Percentiles rank a stretch among this genome's conserved stretches.
phyloP scores from a whole-genome alignment of 2,329 filamentous ascomycete species.

The Fusarium sterilihyphosum region DNA sequence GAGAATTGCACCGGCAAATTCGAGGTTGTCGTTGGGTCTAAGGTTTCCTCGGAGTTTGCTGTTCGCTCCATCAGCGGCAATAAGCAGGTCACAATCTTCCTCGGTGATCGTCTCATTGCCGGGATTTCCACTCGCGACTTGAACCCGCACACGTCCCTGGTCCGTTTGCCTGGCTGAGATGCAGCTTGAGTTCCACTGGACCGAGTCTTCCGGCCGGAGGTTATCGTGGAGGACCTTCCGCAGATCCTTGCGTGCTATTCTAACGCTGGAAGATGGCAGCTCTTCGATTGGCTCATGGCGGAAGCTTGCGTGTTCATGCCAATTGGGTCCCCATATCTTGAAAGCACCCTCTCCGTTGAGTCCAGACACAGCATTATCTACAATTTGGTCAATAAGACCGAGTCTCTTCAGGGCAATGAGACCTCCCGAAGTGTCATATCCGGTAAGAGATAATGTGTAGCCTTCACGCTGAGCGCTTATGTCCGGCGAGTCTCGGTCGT shows the following conservation, averaged over 20 bases:
- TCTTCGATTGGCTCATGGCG: constrained; percentile 44
- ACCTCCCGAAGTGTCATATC: constrained; percentile 48
- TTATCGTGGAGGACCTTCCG: constrained; percentile 48
- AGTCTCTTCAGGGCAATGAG: constrained; percentile 52
- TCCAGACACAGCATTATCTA: constrained; percentile 47
- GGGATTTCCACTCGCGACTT: constrained; percentile 7
- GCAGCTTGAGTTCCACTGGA: constrained; percentile 44
- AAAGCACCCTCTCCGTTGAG: constrained; percentile 47
- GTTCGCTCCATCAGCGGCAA: constrained; percentile 57
- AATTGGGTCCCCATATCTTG: constrained; percentile 53
- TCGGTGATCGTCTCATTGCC: constrained; percentile 5
- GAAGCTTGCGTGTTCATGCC: constrained; percentile 48
- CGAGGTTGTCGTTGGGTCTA: constrained; percentile 51
- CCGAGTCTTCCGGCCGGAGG: constrained; percentile 9
- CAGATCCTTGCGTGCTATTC: constrained; percentile 51
- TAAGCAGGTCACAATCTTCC: constrained; percentile 53
- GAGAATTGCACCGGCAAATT: constrained; percentile 53
- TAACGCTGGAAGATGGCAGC: constrained; percentile 50
- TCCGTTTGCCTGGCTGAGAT: constrained; percentile 35
- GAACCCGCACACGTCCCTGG: constrained; percentile 39
- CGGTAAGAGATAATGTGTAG: constrained; percentile 53
- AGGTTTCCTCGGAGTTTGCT: constrained; percentile 53
- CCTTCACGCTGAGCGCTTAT: constrained; percentile 46
- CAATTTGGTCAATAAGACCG: constrained; percentile 49
- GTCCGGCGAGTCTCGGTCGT: constrained; percentile 53